Evolutionary conservation across 208 protist genomes (phyloP).

Genomic region (Wallacemonas rigidus): DNA sequence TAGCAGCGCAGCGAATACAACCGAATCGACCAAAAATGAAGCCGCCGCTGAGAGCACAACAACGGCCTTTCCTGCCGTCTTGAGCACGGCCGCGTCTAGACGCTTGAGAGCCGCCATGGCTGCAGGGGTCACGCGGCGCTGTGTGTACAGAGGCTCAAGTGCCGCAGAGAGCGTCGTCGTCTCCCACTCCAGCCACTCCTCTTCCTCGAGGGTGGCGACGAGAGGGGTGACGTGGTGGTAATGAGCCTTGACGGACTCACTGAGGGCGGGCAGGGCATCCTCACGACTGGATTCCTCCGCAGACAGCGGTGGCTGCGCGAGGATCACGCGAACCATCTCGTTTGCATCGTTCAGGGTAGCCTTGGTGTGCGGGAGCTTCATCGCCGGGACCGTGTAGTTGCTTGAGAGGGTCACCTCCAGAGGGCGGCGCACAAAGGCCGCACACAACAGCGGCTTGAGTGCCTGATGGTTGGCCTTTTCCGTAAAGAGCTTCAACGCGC

Average conservation of each 20-base stretch:
- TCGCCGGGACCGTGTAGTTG: slow-evolving; percentile 59
- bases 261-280: slow-evolving; percentile 5
- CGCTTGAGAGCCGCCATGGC: slow-evolving; percentile 50
- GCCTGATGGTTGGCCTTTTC: slow-evolving; percentile 91
- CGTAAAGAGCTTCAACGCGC: slow-evolving; percentile 63
- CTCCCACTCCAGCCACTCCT: slow-evolving; percentile 87
- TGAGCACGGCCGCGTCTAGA: slow-evolving; percentile 51
- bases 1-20: slow-evolving; percentile 72
- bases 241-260: slow-evolving; percentile 16
- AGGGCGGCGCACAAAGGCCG: slow-evolving; percentile 45
- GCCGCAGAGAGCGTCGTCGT: slow-evolving; percentile 59
- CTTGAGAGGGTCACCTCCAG: slow-evolving; percentile 70
- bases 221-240: slow-evolving; percentile 8
- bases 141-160: slow-evolving; percentile 70
- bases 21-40: slow-evolving; percentile 75
- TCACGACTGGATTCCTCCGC: slow-evolving; percentile 8
- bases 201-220: slow-evolving; percentile 55
- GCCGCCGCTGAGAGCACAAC: slow-evolving; percentile 17
- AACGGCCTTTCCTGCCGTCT: slow-evolving; percentile 38
- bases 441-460: slow-evolving; percentile 79
- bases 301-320: slow-evolving; percentile 13
- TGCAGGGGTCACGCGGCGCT: slow-evolving; percentile 57
- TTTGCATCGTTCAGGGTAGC: slow-evolving; percentile 65
- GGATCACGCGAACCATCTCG: slow-evolving; percentile 62
- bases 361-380: slow-evolving; percentile 55